Base-by-base conservation (phyloP, 495 filamentous ascomycete species). In the Friedmanniomyces endolithicus region DNA sequence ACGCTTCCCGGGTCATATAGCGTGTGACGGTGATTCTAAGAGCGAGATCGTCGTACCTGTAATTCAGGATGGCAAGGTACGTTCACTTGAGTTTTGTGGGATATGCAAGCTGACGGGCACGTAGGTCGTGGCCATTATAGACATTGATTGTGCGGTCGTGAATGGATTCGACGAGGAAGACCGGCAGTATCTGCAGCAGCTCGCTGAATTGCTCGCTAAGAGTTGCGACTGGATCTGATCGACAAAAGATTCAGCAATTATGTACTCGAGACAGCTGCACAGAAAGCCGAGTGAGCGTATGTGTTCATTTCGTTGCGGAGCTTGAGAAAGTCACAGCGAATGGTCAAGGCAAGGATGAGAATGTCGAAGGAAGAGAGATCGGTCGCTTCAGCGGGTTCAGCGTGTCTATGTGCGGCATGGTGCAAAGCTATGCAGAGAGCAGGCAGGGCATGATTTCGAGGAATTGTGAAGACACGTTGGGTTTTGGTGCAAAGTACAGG, bases 1-100 rank as follows among this genome's bases (percentile, higher is more conserved):
- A 22, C 56, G 70, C 40, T 95, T 94, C 65, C 84, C 87, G 2
- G 89, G 86, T 3, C 90, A 96, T 70, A 95, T 96, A 66, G 87
- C 90, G 6, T 95, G 90, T 64, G 90, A 95, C 69, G 78, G 76
- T 11, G 84, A 79, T 55, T 87, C 80, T 55, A 80, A 74, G 66
- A 94, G 88, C 68, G 90, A 96, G 75, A 87, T 96, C 67, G 89
- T 95, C 4, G 87, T 95, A 29, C 90, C 90, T 12, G 80, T 96
- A 62, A 54, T 86, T 22, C 70, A 74, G 19, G 64, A 65, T 6
- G 78, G 70, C 47, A 77, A 80, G 74, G 82, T 81, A 54, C 60
- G 72, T 41, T 31, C 27, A 31, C 4, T 9, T 9, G 9, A 31
- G 9, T 9, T 3, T 9, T 3, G 27, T 9, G 27, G 9, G 9